A percentile compares a stretch with the other conserved stretches of the same genome.
Conservation (phyloP, 75 land plant species). For the Larix kaempferi region DNA sequence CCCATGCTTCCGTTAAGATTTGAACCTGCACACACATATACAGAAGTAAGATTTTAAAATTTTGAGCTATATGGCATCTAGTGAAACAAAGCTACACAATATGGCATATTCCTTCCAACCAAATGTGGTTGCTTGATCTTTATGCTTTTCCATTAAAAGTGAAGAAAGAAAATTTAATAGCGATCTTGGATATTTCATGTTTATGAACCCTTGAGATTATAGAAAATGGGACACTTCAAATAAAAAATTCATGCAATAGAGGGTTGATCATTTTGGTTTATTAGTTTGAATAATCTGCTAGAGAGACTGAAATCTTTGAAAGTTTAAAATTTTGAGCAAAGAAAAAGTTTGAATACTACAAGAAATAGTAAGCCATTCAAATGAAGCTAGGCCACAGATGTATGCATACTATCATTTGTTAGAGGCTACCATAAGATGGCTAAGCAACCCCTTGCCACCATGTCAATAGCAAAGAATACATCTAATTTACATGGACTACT, state of each 20-base stretch:
- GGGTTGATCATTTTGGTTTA: neutral
- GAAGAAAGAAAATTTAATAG: neutral
- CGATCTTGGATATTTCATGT: too few species aligned
- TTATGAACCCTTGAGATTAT: neutral
- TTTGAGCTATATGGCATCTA: neutral
- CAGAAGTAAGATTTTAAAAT: neutral
- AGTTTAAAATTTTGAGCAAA: neutral
- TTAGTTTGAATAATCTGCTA: neutral
- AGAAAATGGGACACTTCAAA: neutral
- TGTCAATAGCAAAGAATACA: too few species aligned
- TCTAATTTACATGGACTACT: too few species aligned
- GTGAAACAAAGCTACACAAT: neutral
- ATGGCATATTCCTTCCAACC: neutral
- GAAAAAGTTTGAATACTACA: neutral
- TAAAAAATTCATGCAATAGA: neutral
- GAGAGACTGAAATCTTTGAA: neutral
- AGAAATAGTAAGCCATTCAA: neutral
- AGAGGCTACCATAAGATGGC: too few species aligned
- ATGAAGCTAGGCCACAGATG: neutral
- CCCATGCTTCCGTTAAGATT: conserved; percentile 39
- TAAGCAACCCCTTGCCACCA: too few species aligned
- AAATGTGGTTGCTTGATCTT: neutral
- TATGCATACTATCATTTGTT: neutral
- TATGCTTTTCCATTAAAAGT: neutral
- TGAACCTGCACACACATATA: conserved; percentile 24